Evolutionary conservation across 164 flowering plant genomes (phyloP).

Genomic region (Hamamelis virginiana): DNA sequence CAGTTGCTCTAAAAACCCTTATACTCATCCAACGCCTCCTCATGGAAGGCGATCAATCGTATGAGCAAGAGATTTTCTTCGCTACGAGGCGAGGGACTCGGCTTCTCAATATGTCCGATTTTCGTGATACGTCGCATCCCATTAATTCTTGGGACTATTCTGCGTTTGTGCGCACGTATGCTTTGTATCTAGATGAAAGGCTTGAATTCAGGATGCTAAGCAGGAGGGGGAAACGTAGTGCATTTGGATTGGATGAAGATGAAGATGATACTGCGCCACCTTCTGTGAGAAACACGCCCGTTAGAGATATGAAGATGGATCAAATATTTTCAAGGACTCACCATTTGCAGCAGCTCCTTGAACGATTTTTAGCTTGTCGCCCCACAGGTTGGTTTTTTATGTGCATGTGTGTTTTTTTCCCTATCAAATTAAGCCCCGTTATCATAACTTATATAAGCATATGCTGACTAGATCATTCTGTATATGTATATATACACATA

Average conservation of each 20-base stretch:
- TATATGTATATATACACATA: too few species aligned
- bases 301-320: constrained; percentile 51
- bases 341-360: constrained; percentile 71
- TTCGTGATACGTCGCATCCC: constrained; percentile 39
- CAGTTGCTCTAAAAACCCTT: constrained; percentile 49
- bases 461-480: too few species aligned
- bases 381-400: constrained; percentile 60
- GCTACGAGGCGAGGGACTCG: constrained; percentile 49
- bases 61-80: constrained; percentile 51
- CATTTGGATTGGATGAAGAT: constrained; percentile 34
- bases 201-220: constrained; percentile 63
- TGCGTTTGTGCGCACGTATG: constrained; percentile 48
- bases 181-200: constrained; percentile 45
- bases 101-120: constrained; percentile 49
- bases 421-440: too few species aligned
- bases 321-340: constrained; percentile 51
- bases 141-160: constrained; percentile 55
- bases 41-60: constrained; percentile 41
- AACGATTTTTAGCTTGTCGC: constrained; percentile 78
- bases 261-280: constrained; percentile 21
- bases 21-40: constrained; percentile 44
- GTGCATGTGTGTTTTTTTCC: too few species aligned
- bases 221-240: constrained; percentile 34
- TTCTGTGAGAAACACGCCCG: constrained; percentile 32
- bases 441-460: too few species aligned